Base-by-base conservation (phyloP, 495 filamentous ascomycete species). In the Melanomma pulvis-pyrius region DNA sequence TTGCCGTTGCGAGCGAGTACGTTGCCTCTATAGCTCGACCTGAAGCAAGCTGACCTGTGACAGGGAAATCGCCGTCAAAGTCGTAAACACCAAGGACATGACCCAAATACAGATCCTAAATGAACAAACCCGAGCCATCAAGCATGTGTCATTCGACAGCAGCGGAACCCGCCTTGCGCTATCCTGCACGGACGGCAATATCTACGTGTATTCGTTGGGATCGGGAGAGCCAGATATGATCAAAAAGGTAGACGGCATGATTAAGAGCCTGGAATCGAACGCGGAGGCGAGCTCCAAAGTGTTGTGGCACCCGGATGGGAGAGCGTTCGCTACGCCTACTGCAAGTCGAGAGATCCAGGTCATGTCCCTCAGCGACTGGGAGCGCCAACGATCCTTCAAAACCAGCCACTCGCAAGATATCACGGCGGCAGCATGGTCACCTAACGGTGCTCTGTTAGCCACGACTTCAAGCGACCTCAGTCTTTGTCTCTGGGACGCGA, bases 271-370 rank as follows among this genome's bases (percentile, higher is more conserved):
- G 0, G 92, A 98, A 56, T 83, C 86, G 0, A 91, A 93, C 48
- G 84, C 86, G 9, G 91, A 96, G 63, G 82, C 84, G 2, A 93
- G 87, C 67, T 87, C 91, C 11, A 85, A 85, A 73, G 85, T 88
- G 25, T 83, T 87, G 1, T 98, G 94, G 94, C 93, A 97, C 79
- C 96, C 96, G 0, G 96, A 98, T 72, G 93, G 96, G 6, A 86
- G 91, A 47, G 92, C 92, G 5, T 96, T 98, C 77, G 92, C 91
- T 11, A 87, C 88, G 0, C 87, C 92, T 0, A 96, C 96, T 15
- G 82, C 88, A 0, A 93, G 91, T 0, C 80, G 88, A 69, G 92
- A 97, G 68, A 88, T 98, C 22, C 88, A 93, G 62, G 86, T 97
- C 17, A 82, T 96, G 48, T 96, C 93, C 24, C 84, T 84, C 59